Evolutionary conservation across 2,329 filamentous ascomycete genomes (phyloP).

Genomic region (Cordyceps cateniannulata): DNA sequence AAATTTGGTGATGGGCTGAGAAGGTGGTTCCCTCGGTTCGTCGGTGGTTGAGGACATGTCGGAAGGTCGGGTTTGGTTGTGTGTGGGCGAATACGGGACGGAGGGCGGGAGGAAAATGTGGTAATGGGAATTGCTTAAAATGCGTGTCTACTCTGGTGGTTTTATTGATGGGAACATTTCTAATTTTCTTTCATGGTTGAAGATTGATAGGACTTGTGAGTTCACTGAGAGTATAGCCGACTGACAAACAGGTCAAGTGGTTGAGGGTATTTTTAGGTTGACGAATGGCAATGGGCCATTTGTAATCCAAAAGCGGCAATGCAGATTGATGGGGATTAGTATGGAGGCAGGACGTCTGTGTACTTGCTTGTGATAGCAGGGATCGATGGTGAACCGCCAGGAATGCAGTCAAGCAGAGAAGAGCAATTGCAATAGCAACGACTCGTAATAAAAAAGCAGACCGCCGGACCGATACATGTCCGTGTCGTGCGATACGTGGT

Average conservation of each 20-base stretch:
- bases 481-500: background rate
- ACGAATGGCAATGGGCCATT: conserved; percentile 14
- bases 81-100: background rate
- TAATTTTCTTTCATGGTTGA: background rate
- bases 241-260: too few relatives aligned
- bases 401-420: background rate
- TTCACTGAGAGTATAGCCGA: too few relatives aligned
- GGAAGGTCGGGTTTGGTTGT: background rate
- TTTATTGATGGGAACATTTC: background rate
- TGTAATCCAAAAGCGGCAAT: conserved; percentile 16
- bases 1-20: conserved; percentile 4
- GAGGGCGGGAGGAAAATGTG: background rate
- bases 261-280: background rate
- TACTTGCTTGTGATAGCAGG: too few relatives aligned
- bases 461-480: background rate
- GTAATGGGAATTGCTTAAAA: background rate
- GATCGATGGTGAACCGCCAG: background rate
- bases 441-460: background rate
- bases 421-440: background rate
- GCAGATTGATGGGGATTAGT: background rate
- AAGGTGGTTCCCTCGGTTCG: conserved; percentile 5
- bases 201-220: too few relatives aligned
- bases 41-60: conserved; percentile 8
- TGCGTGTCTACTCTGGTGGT: too few relatives aligned
- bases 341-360: background rate